Base-by-base conservation (phyloP, 2,329 filamentous ascomycete species). In the Ploettnerulaceae sp. region DNA sequence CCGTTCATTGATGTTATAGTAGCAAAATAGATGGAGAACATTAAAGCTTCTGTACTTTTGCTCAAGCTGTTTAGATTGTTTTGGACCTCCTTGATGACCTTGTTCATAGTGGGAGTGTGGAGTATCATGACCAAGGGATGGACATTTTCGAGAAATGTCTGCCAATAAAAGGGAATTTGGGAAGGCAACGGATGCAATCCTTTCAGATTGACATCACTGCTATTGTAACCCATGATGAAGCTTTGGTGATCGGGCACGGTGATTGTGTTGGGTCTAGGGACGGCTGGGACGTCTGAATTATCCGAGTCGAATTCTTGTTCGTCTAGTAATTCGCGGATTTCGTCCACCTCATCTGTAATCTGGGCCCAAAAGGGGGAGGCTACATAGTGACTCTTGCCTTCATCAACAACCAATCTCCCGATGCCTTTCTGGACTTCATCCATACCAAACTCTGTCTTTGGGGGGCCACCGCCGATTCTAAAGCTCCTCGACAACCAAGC, bases 291-390 rank as follows among this genome's bases (percentile, higher is more conserved):
- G 40, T 60, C 57, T 18, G 51, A 54, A 22, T 60, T 60, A 25
- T 59, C 61, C 1, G 58, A 61, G 20, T 59, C 55, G 4, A 53
- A 54, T 3, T 56, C 53, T 31, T 60, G 56, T 5, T 62, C 60
- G 7, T 62, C 47, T 2, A 64, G 47, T 29, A 64, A 56, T n/a
- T 61, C 57, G 5, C 56, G 45, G n/a, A 64, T 60, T 37, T 64
- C 61, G 7, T 58, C 54, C 8, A 64, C 57, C 72, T 89, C 84
- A 43, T 88, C 85, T 49, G 82, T 86, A 41, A 90, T 71, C 52
- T 78, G 86, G 15, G 83, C 55, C 84, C 84, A 89, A 59, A 89
- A 87, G 5, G 78, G 82, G 62, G 80, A 86, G 67, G 83, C 87
- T 55, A 90, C 79, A 61, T 89, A 90, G 61, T 83, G 72, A 45